These are phyloP conservation scores for Boechera stricta DNA, from an alignment of 345 rosid genomes.

Conservation along the genomic window DNA sequence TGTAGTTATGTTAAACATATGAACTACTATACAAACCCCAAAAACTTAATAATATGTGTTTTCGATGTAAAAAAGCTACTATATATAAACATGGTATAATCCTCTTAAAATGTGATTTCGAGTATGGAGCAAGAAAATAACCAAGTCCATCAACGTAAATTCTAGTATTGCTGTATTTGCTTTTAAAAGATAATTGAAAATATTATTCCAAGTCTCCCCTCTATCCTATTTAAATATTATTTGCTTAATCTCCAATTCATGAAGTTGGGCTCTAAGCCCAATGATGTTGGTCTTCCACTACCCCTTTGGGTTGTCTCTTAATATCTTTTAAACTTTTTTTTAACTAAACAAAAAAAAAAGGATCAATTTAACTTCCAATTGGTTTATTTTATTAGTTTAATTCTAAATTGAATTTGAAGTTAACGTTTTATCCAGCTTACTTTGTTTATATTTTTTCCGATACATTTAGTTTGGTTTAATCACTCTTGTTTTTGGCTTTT, in stretches of 20 bases:
- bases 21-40: neutral
- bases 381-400: too few relatives aligned
- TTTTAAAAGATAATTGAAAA: neutral
- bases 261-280: conserved; percentile 27
- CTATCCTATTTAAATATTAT: neutral
- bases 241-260: neutral
- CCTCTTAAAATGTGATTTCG: neutral
- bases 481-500: neutral
- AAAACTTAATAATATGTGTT: too few relatives aligned
- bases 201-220: neutral
- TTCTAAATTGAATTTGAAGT: too few relatives aligned
- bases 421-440: too few relatives aligned
- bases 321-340: too few relatives aligned
- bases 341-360: too few relatives aligned
- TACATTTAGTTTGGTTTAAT: too few relatives aligned
- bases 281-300: neutral
- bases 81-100: neutral
- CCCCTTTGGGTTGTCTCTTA: neutral
- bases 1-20: neutral
- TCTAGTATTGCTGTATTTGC: neutral
- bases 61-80: too few relatives aligned
- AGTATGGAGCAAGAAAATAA: neutral
- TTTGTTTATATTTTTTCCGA: too few relatives aligned
- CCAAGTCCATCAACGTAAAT: neutral
- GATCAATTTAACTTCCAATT: too few relatives aligned